These are phyloP conservation scores for Globisporangium nagaii DNA, from an alignment of 352 stramenopile genomes.

Conservation along the genomic window DNA sequence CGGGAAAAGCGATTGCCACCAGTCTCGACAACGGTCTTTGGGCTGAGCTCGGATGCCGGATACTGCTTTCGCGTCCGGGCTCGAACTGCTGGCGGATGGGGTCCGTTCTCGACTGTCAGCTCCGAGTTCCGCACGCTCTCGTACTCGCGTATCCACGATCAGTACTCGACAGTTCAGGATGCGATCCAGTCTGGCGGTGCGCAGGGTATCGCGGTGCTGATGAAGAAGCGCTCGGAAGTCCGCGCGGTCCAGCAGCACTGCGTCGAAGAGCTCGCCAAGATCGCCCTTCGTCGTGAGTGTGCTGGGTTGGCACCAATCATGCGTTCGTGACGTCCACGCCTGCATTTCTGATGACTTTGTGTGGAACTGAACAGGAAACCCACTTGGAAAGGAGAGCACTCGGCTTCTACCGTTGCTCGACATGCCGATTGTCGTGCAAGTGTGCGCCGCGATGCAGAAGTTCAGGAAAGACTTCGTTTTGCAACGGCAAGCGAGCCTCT, in stretches of 20 bases:
- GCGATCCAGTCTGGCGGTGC: slow-evolving; percentile 13
- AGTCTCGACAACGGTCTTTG: slow-evolving; percentile 25
- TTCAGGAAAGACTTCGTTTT: slow-evolving; percentile 44
- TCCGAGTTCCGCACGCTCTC: slow-evolving; percentile 35
- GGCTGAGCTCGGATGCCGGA: slow-evolving; percentile 31
- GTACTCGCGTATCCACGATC: slow-evolving; percentile 19
- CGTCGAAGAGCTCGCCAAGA: slow-evolving; percentile 33
- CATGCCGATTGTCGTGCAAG: slow-evolving; percentile 17
- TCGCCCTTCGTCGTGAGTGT: slow-evolving; percentile 28
- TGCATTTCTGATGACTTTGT: background rate
- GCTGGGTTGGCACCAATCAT: background rate
- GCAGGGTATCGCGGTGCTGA: slow-evolving; percentile 26
- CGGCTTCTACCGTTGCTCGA: slow-evolving; percentile 18
- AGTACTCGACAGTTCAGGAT: slow-evolving; percentile 26
- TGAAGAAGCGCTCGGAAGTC: slow-evolving; percentile 31
- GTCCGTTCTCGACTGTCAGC: slow-evolving; percentile 40
- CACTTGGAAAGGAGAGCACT: background rate
- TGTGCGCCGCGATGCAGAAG: slow-evolving; percentile 36
- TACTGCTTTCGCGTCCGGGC: slow-evolving; percentile 66
- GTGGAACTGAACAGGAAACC: background rate
- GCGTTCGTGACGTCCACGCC: too few species aligned
- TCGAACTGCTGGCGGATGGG: slow-evolving; percentile 54
- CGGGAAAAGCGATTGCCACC: slow-evolving; percentile 20
- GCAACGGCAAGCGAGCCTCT: slow-evolving; percentile 25
- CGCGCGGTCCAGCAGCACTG: slow-evolving; percentile 32